Percentiles rank a stretch among this genome's conserved stretches.
phyloP scores from a whole-genome alignment of 768 basidiomycete genomes.

The Obba rivulosa region DNA sequence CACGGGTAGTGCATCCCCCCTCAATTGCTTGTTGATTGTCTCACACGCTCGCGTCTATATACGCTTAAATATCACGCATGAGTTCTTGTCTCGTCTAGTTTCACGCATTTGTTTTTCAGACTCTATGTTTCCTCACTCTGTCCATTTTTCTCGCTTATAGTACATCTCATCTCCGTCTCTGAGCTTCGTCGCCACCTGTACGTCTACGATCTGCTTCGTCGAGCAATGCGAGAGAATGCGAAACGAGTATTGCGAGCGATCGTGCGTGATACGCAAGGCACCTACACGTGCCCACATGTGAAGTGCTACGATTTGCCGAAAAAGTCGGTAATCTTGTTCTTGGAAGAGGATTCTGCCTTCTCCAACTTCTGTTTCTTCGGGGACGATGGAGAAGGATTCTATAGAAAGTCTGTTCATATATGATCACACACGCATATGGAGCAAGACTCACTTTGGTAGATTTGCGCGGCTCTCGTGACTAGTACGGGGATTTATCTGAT shows the following conservation, averaged over 20 bases:
- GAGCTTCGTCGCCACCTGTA: slow-evolving; percentile 19
- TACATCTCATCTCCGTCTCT: slow-evolving; percentile 15
- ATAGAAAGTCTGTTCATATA: no score
- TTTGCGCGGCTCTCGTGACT: neutral
- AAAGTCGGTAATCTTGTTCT: slow-evolving; percentile 18
- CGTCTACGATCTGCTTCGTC: slow-evolving; percentile 15
- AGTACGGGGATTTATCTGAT: neutral
- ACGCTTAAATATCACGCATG: neutral
- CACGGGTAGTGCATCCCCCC: neutral
- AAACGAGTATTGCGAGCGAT: neutral
- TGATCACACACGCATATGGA: neutral
- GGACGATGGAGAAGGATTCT: no score
- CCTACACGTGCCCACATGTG: neutral
- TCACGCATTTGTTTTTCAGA: neutral
- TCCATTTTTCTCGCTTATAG: slow-evolving; percentile 7
- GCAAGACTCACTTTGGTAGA: neutral
- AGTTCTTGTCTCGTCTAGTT: slow-evolving; percentile 1
- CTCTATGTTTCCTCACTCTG: slow-evolving; percentile 1
- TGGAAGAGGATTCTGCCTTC: slow-evolving; percentile 6
- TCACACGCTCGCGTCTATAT: neutral
- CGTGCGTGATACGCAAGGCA: neutral
- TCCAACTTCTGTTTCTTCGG: slow-evolving; percentile 1
- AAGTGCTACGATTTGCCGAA: slow-evolving; percentile 9
- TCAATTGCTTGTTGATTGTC: slow-evolving; percentile 1
- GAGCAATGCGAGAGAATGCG: neutral